Percentiles rank a stretch among this genome's conserved stretches.
phyloP scores from a whole-genome alignment of 2,329 filamentous ascomycete genomes.

The Alternaria arborescens region DNA sequence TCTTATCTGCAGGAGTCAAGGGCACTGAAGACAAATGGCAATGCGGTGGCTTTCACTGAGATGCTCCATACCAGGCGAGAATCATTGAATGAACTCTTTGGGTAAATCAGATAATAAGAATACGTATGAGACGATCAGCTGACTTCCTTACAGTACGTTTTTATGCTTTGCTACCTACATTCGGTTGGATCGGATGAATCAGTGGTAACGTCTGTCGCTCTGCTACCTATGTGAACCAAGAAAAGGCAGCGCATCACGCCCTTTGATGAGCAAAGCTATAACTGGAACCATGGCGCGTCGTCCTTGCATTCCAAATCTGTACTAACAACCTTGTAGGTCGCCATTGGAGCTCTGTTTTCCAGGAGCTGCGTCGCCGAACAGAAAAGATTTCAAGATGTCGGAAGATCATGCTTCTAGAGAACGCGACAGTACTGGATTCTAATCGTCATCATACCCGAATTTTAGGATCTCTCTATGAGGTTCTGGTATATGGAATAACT shows the following conservation, averaged over 20 bases:
- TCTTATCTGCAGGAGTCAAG: neutral
- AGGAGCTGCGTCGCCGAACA: neutral
- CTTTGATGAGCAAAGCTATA: too few species aligned
- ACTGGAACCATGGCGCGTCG: too few species aligned
- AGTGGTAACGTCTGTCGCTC: too few species aligned
- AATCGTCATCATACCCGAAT: accelerated
- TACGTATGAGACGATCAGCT: too few species aligned
- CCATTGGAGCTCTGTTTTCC: neutral
- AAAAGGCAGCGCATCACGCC: accelerated
- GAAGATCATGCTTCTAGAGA: neutral
- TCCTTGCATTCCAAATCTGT: accelerated
- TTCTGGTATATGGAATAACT: accelerated
- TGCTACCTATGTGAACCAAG: too few species aligned
- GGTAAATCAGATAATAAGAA: accelerated
- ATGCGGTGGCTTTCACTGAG: neutral
- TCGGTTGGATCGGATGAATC: accelerated
- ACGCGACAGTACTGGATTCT: neutral
- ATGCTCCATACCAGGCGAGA: neutral
- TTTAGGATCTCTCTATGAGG: too few species aligned
- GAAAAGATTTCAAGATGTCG: accelerated
- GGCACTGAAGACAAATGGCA: neutral
- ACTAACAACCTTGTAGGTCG: neutral
- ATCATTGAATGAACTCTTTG: neutral
- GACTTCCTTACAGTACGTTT: too few species aligned
- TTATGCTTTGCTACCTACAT: too few species aligned